Base-by-base conservation (phyloP, 2,329 filamentous ascomycete genomes). In the Cladobotryum protrusum region DNA sequence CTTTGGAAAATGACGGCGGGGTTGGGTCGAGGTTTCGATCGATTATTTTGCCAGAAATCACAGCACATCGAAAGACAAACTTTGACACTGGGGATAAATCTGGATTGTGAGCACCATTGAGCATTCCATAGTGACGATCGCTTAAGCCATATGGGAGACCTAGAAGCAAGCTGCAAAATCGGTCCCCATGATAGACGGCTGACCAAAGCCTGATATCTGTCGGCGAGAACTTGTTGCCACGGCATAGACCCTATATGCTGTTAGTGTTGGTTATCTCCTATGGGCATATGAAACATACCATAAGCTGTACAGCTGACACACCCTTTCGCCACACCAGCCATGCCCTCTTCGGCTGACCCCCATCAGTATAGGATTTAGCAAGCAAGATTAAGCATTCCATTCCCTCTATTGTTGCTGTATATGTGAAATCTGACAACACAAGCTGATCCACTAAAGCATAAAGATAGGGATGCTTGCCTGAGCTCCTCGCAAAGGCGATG, bases 151-250 rank as follows among this genome's bases (percentile, higher is more conserved):
- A 51, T 3, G 54, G 72, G 5, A 74, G 62, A 11, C 72, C 72
- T 7, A 74, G 67, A 11, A 74, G 61, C 35, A 74, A 56, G 24
- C 69, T 72, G n/a, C 67, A 55, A 55, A 74, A 70, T 15, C 72
- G 67, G 53, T 74, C 71, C 9, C 64, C 57, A n/a, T 59, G 57
- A 46, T 60, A 62, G 7, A 63, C 41, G 15, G 50, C 19, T 32
- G 24, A 48, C 60, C 59, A 62, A 3, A 58, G 45, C 56, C 43
- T 56, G 53, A 15, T 61, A 65, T 33, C 56, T 41, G 19, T 64
- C 61, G 15, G 17, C 15, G 45, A 48, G 14, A 43, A 45, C 17
- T 45, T 43, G 17, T 24, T 36, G 3, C 39, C 50, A 20, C 43
- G 45, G 11, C 40, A 46, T 7, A 54, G n/a, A 8, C 47, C 52